phyloP scores from a whole-genome alignment of 2,329 filamentous ascomycete species.

The Talaromyces sp. region DNA sequence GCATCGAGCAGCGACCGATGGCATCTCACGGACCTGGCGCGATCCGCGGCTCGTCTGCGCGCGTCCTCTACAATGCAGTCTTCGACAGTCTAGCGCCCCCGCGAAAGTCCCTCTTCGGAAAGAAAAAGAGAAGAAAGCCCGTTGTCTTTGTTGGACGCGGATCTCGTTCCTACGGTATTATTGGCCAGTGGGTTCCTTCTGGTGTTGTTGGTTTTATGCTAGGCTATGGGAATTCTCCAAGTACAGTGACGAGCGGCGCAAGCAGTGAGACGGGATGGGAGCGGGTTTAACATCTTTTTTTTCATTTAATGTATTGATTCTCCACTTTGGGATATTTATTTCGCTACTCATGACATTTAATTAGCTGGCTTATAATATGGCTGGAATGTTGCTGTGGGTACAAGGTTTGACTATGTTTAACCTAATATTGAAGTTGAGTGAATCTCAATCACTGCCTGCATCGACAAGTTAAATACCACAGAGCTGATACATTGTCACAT shows the following conservation, averaged over 20 bases:
- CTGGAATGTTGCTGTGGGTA: too few relatives aligned
- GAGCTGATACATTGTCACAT: too few relatives aligned
- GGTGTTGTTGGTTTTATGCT: slow-evolving; percentile 90
- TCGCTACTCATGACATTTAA: not conserved
- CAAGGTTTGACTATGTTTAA: too few relatives aligned
- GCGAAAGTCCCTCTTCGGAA: slow-evolving; percentile 35
- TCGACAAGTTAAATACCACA: too few relatives aligned
- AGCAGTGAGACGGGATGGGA: slow-evolving; percentile 34
- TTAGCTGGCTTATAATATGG: not conserved
- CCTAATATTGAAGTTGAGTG: too few relatives aligned
- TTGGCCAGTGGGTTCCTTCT: slow-evolving; percentile 74
- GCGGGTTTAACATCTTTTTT: slow-evolving; percentile 18
- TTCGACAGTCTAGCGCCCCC: slow-evolving; percentile 74
- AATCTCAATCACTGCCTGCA: too few relatives aligned
- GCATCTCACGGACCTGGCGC: slow-evolving; percentile 33
- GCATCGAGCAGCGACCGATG: slow-evolving; percentile 37
- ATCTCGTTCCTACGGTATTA: slow-evolving; percentile 75
- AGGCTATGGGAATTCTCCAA: slow-evolving; percentile 54
- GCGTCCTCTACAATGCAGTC: slow-evolving; percentile 77
- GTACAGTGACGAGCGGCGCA: slow-evolving; percentile 21
- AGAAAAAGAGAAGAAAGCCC: slow-evolving; percentile 36
- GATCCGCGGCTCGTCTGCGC: slow-evolving; percentile 63
- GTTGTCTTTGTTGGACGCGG: slow-evolving; percentile 79
- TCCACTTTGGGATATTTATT: not conserved
- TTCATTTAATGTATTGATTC: not conserved